Conservation (phyloP, 2,329 filamentous ascomycete genomes). For the Penicillium oxalicum region DNA sequence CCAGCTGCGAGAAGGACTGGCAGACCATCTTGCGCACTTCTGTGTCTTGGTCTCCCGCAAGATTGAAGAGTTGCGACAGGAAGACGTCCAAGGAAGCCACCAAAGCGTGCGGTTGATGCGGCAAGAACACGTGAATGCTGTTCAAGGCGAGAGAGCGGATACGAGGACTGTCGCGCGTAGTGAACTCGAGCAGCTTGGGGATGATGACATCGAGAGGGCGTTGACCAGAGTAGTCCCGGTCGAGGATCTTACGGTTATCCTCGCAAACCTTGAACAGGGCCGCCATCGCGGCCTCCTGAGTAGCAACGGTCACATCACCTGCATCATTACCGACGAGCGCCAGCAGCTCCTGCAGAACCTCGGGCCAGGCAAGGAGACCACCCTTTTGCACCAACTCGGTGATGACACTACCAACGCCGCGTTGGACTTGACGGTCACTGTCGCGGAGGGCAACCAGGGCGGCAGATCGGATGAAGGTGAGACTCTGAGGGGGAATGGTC, state of each 20-base stretch:
- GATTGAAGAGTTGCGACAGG: constrained; percentile 72
- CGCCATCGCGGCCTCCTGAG: constrained; percentile 89
- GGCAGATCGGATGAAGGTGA: constrained; percentile 71
- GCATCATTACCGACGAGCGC: constrained; percentile 67
- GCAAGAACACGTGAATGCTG: constrained; percentile 86
- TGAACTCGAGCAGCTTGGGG: constrained; percentile 84
- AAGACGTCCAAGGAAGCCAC: constrained; percentile 74
- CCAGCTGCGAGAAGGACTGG: constrained; percentile 83
- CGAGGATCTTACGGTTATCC: constrained; percentile 81
- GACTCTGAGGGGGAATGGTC: constrained; percentile 64
- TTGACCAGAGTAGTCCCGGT: constrained; percentile 82
- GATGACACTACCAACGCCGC: constrained; percentile 85
- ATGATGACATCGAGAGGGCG: constrained; percentile 82
- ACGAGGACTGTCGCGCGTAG: constrained; percentile 66
- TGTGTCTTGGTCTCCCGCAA: constrained; percentile 68
- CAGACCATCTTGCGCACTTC: constrained; percentile 92
- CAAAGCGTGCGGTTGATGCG: constrained; percentile 75
- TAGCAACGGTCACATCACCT: constrained; percentile 61
- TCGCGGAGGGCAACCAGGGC: constrained; percentile 78
- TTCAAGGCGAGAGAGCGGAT: constrained; percentile 75
- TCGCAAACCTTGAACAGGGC: constrained; percentile 94
- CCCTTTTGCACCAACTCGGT: constrained; percentile 83
- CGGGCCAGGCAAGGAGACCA: constrained; percentile 84
- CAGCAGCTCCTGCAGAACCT: constrained; percentile 77
- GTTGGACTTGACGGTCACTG: constrained; percentile 72